Base-by-base conservation (phyloP, 106 monocot species). In the Acanthochlamys bracteata region DNA sequence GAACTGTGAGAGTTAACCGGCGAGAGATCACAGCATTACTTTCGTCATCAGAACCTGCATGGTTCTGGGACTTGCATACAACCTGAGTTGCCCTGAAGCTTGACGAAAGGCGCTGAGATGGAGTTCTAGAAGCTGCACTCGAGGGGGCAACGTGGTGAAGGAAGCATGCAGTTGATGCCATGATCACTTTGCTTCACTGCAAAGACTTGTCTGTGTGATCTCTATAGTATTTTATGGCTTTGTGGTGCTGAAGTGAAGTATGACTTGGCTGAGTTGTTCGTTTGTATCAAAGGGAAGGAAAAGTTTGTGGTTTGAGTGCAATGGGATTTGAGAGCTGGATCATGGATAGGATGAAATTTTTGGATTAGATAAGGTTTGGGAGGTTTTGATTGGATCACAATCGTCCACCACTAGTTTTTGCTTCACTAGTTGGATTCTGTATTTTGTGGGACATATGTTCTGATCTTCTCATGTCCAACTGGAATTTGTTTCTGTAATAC, bases 81-180 rank as follows among this genome's bases (percentile, higher is more conserved):
- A 95, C 67, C 64, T 82, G 86, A 46, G 69, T 49, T 14, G 85
- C 49, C 66, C 51, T 77, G 55, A 25, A 15, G 54, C 9, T 53
- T 1, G 74, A 65, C 40, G 19, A n/a, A 21, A 47, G 46, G 53
- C 84, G 69, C 46, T 61, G 74, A 10, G 72, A 69, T 0, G 75
- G 22, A 54, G 68, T 58, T 25, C 59, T 62, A 56, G 78, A 26
- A 12, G 78, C 41, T 43, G 76, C 41, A 73, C 89, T 71, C 20
- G 90, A 75, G 42, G 82, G 80, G 17, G 65, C 80, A 26, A 66
- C 79, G 65, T 84, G 81, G 82, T 88, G 92, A 70, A 88, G 82
- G 80, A 96, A 83, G 78, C 84, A 96, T 14, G 88, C 66, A 24
- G 95, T 80, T 11, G 95, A 84, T 42, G 90, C 84, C 90, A 53